A percentile compares a stretch with the other conserved stretches of the same genome.
These are phyloP conservation scores for Hordeum marinum DNA, from an alignment of 176 grass and related monocot species.

Conservation along the genomic window DNA sequence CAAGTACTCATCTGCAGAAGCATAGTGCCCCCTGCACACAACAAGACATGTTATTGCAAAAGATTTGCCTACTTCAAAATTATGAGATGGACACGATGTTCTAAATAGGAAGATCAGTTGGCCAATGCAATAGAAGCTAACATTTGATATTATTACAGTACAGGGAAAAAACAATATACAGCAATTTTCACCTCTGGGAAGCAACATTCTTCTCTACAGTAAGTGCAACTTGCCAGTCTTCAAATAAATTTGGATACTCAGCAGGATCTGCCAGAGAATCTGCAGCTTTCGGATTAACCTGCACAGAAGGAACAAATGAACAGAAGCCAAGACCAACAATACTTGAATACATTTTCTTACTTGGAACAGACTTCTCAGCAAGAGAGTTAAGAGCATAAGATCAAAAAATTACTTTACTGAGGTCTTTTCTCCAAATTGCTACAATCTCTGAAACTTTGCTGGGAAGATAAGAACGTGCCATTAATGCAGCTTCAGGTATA, in stretches of 20 bases:
- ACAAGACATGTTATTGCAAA: constrained; percentile 18
- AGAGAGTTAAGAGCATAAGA: constrained; percentile 10
- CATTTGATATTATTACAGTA: not conserved
- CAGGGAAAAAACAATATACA: not conserved
- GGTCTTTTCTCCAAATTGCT: constrained; percentile 84
- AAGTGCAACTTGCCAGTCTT: constrained; percentile 91
- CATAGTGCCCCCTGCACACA: constrained; percentile 68
- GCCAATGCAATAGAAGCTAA: not conserved
- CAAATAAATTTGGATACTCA: constrained; percentile 96
- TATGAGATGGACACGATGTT: not conserved
- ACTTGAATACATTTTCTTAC: not conserved
- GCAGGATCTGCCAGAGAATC: constrained; percentile 95
- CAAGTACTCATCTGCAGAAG: constrained; percentile 67
- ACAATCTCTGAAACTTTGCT: constrained; percentile 95
- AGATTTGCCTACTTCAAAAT: not conserved
- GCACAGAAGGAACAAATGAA: constrained; percentile 16
- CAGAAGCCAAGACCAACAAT: not conserved
- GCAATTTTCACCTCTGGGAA: constrained; percentile 42
- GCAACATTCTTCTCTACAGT: constrained; percentile 59
- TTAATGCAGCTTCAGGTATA: constrained; percentile 95
- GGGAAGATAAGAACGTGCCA: constrained; percentile 94
- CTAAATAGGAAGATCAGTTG: not conserved
- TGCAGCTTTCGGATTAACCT: constrained; percentile 95
- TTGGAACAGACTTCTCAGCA: not conserved
- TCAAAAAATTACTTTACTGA: constrained; percentile 65